Evolutionary conservation across 2,329 filamentous ascomycete species (phyloP).

Genomic region (Tolypocladium guangdongense): DNA sequence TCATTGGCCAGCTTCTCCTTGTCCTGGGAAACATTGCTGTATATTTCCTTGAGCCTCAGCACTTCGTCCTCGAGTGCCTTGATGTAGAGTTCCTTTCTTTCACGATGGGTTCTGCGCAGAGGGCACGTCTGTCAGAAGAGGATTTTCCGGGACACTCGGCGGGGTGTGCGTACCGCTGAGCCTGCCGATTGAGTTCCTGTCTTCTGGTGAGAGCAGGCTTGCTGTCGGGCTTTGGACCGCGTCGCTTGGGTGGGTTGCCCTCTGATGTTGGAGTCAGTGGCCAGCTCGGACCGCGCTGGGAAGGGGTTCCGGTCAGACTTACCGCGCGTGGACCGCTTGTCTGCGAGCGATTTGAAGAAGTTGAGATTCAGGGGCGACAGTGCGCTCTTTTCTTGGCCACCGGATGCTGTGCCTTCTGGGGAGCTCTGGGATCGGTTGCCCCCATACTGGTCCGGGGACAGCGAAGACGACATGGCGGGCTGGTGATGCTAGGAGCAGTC

Average conservation of each 20-base stretch:
- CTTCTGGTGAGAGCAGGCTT: slow-evolving; percentile 86
- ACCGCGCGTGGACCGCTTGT: slow-evolving; percentile 74
- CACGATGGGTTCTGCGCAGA: slow-evolving; percentile 70
- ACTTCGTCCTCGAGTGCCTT: slow-evolving; percentile 89
- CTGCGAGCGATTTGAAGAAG: slow-evolving; percentile 56
- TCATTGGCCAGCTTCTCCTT: slow-evolving; percentile 68
- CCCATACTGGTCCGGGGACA: slow-evolving; percentile 29
- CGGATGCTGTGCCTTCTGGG: slow-evolving; percentile 12
- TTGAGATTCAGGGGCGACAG: slow-evolving; percentile 39
- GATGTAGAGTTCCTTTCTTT: slow-evolving; percentile 94
- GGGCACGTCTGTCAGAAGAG: neutral
- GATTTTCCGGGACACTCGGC: neutral
- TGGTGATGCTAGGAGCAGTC: slow-evolving; percentile 1
- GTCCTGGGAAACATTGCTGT: slow-evolving; percentile 60
- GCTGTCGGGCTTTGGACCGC: slow-evolving; percentile 92
- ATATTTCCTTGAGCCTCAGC: slow-evolving; percentile 77
- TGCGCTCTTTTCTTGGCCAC: slow-evolving; percentile 26
- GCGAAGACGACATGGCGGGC: slow-evolving; percentile 33
- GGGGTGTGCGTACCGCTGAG: slow-evolving; percentile 60
- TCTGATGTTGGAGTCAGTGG: slow-evolving; percentile 36
- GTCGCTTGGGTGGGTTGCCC: slow-evolving; percentile 75
- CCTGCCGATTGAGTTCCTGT: slow-evolving; percentile 91
- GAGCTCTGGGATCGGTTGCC: slow-evolving; percentile 14
- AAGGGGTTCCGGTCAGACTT: slow-evolving; percentile 6
- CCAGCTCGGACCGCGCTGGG: neutral